Percentiles rank a stretch among this genome's conserved stretches.
These are phyloP conservation scores for Cyberlindnera misumaiensis DNA, from an alignment of 805 yeast genomes.

Conservation along the genomic window DNA sequence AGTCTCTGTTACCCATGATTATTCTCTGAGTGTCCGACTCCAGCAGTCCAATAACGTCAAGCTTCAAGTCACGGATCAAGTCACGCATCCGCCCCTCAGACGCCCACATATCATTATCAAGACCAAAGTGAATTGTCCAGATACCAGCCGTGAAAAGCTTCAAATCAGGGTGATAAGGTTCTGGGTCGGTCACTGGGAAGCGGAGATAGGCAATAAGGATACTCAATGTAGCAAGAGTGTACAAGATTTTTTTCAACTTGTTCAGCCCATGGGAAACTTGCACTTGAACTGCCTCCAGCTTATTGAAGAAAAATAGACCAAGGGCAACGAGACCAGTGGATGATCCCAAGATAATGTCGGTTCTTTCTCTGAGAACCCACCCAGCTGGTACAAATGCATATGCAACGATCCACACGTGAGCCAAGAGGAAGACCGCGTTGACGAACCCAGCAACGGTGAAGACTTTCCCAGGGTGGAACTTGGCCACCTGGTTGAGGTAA, in stretches of 20 bases:
- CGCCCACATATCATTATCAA: conserved; percentile 98
- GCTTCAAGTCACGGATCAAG: conserved; percentile 74
- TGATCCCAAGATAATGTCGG: conserved; percentile 60
- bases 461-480: conserved; percentile 48
- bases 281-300: conserved; percentile 1
- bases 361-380: conserved; percentile 77
- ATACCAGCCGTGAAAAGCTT: conserved; percentile 87
- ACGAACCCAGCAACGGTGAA: conserved; percentile 44
- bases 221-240: conserved; percentile 38
- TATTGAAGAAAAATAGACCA: conserved; percentile 36
- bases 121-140: conserved; percentile 97
- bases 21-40: conserved; percentile 93
- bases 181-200: conserved; percentile 53
- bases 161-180: conserved; percentile 61
- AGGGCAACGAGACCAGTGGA: conserved; percentile 47
- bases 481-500: conserved; percentile 49
- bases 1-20: conserved; percentile 91
- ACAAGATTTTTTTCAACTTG: conserved; percentile 20
- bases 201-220: conserved; percentile 49
- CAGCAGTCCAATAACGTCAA: conserved; percentile 84
- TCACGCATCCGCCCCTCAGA: conserved; percentile 85
- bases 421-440: conserved; percentile 54
- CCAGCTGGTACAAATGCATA: conserved; percentile 98
- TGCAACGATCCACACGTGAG: conserved; percentile 95
- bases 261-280: conserved; percentile 6